Percentiles rank a stretch among this genome's conserved stretches.
Conservation (phyloP, 306 rosid species). For the Malus sieversii region DNA sequence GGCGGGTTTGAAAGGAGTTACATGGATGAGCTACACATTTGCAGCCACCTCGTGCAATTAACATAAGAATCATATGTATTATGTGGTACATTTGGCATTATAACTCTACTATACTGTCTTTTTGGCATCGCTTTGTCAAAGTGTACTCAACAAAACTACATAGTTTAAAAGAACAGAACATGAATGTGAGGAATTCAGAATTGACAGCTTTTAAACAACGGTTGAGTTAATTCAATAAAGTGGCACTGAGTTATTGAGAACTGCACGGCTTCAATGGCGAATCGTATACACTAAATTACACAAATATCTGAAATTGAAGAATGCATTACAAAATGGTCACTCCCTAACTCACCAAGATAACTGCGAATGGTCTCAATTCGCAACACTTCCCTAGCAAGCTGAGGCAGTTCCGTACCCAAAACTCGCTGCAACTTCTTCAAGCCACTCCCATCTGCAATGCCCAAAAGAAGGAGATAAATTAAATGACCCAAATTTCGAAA, state of each 20-base stretch:
- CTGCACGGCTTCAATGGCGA: neutral
- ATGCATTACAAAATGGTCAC: too few species aligned
- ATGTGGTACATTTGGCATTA: neutral
- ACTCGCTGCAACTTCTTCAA: conserved; percentile 35
- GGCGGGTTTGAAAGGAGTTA: neutral
- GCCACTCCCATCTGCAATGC: conserved; percentile 38
- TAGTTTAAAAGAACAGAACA: neutral
- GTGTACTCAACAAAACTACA: neutral
- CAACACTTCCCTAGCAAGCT: conserved; percentile 37
- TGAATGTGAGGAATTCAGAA: neutral
- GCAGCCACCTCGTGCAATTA: neutral
- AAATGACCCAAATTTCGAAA: neutral
- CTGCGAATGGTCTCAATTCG: conserved; percentile 39
- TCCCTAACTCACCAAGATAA: conserved; percentile 47
- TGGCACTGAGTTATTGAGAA: neutral
- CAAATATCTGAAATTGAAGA: too few species aligned
- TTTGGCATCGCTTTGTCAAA: neutral
- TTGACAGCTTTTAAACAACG: neutral
- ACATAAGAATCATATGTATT: too few species aligned
- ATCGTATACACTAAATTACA: neutral
- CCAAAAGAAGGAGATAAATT: neutral
- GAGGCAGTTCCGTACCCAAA: conserved; percentile 44
- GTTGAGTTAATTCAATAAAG: neutral
- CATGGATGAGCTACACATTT: neutral
- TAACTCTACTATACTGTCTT: neutral